phyloP scores from a whole-genome alignment of 116 monocot species.

The Papilionanthe hybrid region DNA sequence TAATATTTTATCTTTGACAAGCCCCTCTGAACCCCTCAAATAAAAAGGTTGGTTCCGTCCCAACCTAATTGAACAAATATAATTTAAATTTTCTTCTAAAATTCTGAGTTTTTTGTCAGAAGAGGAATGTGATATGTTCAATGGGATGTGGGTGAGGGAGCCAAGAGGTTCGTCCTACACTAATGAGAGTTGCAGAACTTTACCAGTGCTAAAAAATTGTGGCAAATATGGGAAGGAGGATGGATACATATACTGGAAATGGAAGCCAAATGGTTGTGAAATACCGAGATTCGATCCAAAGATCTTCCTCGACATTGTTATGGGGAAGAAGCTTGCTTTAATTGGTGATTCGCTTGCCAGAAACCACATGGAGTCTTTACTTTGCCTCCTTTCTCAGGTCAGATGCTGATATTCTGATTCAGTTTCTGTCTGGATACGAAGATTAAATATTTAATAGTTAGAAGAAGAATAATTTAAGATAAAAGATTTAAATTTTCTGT shows the following conservation, averaged over 20 bases:
- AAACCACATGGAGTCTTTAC: slow-evolving; percentile 25
- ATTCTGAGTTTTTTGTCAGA: background rate
- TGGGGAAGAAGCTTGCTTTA: slow-evolving; percentile 20
- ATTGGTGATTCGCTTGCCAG: slow-evolving; percentile 20
- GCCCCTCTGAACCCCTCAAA: too few relatives aligned
- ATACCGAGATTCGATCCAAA: slow-evolving; percentile 20
- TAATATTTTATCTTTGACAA: too few relatives aligned
- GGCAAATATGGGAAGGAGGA: slow-evolving; percentile 36
- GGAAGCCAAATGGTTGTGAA: slow-evolving; percentile 34
- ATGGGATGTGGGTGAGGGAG: slow-evolving; percentile 14
- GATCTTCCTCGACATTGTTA: slow-evolving; percentile 16
- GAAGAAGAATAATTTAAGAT: too few relatives aligned
- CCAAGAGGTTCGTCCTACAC: slow-evolving; percentile 24
- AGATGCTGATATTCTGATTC: background rate
- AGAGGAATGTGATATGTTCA: slow-evolving; percentile 14
- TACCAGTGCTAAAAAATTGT: slow-evolving; percentile 39
- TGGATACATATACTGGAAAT: slow-evolving; percentile 34
- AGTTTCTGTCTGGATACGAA: too few relatives aligned
- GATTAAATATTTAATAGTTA: too few relatives aligned
- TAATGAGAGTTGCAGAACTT: slow-evolving; percentile 23
- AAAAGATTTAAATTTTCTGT: too few relatives aligned
- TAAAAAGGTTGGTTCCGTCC: too few relatives aligned
- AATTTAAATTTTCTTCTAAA: too few relatives aligned
- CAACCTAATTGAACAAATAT: too few relatives aligned
- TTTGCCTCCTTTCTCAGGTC: slow-evolving; percentile 19